These are phyloP conservation scores for Castanea sativa DNA, from an alignment of 306 rosid genomes.

Conservation along the genomic window DNA sequence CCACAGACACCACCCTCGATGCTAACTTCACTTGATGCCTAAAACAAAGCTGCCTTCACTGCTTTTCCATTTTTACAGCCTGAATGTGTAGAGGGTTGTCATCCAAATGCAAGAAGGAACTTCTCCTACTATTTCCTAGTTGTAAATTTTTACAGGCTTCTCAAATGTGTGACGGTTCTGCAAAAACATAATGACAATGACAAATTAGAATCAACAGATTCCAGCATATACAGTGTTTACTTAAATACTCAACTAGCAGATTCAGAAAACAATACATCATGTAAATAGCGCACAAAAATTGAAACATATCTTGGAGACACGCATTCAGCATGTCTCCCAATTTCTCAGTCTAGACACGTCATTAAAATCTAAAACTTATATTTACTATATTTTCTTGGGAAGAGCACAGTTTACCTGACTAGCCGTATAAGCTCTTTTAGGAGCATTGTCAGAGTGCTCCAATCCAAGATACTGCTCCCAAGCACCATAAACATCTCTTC, in stretches of 20 bases:
- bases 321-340: neutral
- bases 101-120: constrained; percentile 28
- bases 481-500: constrained; percentile 92
- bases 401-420: constrained; percentile 53
- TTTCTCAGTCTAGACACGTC: neutral
- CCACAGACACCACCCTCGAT: constrained; percentile 48
- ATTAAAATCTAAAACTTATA: neutral
- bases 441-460: constrained; percentile 89
- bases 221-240: neutral
- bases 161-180: constrained; percentile 88
- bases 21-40: constrained; percentile 45
- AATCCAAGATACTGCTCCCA: constrained; percentile 97
- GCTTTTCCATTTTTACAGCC: constrained; percentile 38
- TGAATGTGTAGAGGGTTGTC: constrained; percentile 36
- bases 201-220: constrained; percentile 12
- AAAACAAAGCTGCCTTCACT: constrained; percentile 38
- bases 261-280: neutral
- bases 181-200: constrained; percentile 25
- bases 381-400: neutral
- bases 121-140: constrained; percentile 45
- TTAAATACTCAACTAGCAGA: neutral
- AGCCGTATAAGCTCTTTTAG: constrained; percentile 73
- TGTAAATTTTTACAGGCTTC: constrained; percentile 91
- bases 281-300: neutral
- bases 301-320: neutral